Base-by-base conservation (phyloP, 148 eudicot species). In the Silene latifolia region DNA sequence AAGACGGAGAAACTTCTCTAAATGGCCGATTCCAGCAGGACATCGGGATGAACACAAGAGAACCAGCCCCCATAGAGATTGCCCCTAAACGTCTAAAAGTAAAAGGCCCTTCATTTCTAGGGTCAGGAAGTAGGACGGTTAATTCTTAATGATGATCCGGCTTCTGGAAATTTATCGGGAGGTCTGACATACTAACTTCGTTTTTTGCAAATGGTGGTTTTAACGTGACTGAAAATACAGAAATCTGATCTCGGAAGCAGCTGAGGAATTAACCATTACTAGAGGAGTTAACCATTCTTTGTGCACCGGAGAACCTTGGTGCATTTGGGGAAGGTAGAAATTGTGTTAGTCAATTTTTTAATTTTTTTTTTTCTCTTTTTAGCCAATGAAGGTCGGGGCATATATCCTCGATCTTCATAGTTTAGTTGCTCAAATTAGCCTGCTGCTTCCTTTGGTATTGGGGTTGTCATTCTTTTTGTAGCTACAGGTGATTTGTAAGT, bases 31-130 rank as follows among this genome's bases (percentile, higher is more conserved):
- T 79, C 20, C 68, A 72, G 67, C 73, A 74, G 47, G 83, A 78
- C 20, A 21, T 18, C 13, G 74, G 79, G 63, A 84, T 77, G 70
- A 80, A 44, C 35, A 25, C 23, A n/a, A 77, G 82, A 70, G 90
- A 80, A 57, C 58, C 81, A 57, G 74, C 82, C 17, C 76, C 83
- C 2, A n/a, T 72, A 27, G 92, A 87, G 56, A 86, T 76, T 25
- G 97, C 83, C 47, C 84, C 86, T 11, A 93, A 89, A 73, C 91
- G 91, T 58, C 83, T 90, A 13, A 90, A 87, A 84, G 84, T 94
- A 21, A 82, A 85, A 90, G 97, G 91, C 39, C 91, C 91, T n/a
- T 76, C 93, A 63, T 63, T 82, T 73, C 46, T 51, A 18, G 87
- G 89, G 51, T 69, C 76, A 21, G 74, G 81, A 13, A 69, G 73